Conservation (phyloP, 805 yeast genomes). For the Nakazawaea holstii region DNA sequence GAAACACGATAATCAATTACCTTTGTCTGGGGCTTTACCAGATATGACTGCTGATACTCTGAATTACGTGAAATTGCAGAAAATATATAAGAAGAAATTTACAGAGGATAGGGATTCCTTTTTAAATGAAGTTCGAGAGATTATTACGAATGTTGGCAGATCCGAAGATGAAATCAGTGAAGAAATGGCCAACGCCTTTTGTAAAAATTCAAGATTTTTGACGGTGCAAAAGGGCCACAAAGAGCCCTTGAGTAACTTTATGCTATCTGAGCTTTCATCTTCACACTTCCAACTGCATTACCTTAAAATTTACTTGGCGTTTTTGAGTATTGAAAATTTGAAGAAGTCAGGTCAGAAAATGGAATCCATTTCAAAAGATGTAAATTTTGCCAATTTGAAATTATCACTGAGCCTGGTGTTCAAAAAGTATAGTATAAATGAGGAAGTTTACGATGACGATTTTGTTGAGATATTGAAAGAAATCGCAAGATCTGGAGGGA, state of each 20-base stretch:
- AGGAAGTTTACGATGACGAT: slow-evolving; percentile 25
- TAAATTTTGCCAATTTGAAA: slow-evolving; percentile 19
- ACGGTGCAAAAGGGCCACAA: slow-evolving; percentile 43
- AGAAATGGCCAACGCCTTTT: slow-evolving; percentile 42
- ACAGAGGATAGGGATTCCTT: slow-evolving; percentile 39
- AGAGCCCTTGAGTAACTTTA: slow-evolving; percentile 14
- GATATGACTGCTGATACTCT: slow-evolving; percentile 83
- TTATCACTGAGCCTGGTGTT: slow-evolving; percentile 18
- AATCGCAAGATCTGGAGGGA: slow-evolving; percentile 33
- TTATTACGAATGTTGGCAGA: slow-evolving; percentile 24
- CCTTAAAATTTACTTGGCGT: slow-evolving; percentile 34
- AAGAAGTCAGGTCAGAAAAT: slow-evolving; percentile 18
- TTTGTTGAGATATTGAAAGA: slow-evolving; percentile 35
- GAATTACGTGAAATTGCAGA: slow-evolving; percentile 53
- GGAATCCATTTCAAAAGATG: slow-evolving; percentile 16
- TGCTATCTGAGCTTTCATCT: slow-evolving; percentile 3
- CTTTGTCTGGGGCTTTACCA: slow-evolving; percentile 70
- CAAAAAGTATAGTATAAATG: slow-evolving; percentile 2
- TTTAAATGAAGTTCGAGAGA: slow-evolving; percentile 24
- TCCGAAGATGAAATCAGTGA: slow-evolving; percentile 24
- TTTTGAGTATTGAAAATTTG: slow-evolving; percentile 27
- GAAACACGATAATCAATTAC: slow-evolving; percentile 38
- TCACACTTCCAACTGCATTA: slow-evolving; percentile 5
- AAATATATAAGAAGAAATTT: slow-evolving; percentile 53
- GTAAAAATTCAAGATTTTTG: slow-evolving; percentile 55